A percentile compares a stretch with the other conserved stretches of the same genome.
These are phyloP conservation scores for Phytophthora fragariae DNA, from an alignment of 352 stramenopile genomes.

Conservation along the genomic window DNA sequence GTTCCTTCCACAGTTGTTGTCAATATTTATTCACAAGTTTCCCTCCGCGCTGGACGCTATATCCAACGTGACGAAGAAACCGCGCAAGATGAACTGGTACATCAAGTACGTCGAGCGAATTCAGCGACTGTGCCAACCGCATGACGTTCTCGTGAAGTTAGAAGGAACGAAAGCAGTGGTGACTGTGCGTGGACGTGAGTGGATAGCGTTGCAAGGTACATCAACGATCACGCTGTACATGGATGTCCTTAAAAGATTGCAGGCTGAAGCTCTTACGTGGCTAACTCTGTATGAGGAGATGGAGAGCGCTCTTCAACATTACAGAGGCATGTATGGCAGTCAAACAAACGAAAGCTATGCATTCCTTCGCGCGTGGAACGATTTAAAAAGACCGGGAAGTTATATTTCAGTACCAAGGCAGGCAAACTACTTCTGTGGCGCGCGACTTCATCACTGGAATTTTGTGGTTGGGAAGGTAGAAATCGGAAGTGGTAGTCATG, in stretches of 20 bases:
- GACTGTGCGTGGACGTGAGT: conserved; percentile 56
- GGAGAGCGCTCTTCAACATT: conserved; percentile 38
- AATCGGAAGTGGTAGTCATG: conserved; percentile 70
- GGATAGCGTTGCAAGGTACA: conserved; percentile 49
- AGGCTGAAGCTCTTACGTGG: conserved; percentile 57
- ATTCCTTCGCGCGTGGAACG: conserved; percentile 66
- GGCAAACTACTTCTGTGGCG: conserved; percentile 57
- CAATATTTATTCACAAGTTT: conserved; percentile 64
- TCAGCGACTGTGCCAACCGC: conserved; percentile 43
- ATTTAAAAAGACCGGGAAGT: conserved; percentile 49
- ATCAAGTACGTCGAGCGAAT: conserved; percentile 68
- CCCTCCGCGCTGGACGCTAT: conserved; percentile 57
- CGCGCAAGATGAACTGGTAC: conserved; percentile 78
- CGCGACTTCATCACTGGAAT: conserved; percentile 63
- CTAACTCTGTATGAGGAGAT: conserved; percentile 49
- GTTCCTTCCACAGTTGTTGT: conserved; percentile 60
- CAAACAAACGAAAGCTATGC: conserved; percentile 39
- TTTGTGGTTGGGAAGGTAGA: conserved; percentile 74
- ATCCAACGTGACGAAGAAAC: conserved; percentile 72
- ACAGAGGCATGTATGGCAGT: conserved; percentile 23
- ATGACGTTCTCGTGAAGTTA: conserved; percentile 55
- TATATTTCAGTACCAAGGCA: conserved; percentile 51
- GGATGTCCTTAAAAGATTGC: conserved; percentile 57
- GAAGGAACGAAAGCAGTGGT: conserved; percentile 46
- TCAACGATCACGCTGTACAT: conserved; percentile 58